These are phyloP conservation scores for Beauveria varroae DNA, from an alignment of 2,329 filamentous ascomycete genomes.

Conservation along the genomic window DNA sequence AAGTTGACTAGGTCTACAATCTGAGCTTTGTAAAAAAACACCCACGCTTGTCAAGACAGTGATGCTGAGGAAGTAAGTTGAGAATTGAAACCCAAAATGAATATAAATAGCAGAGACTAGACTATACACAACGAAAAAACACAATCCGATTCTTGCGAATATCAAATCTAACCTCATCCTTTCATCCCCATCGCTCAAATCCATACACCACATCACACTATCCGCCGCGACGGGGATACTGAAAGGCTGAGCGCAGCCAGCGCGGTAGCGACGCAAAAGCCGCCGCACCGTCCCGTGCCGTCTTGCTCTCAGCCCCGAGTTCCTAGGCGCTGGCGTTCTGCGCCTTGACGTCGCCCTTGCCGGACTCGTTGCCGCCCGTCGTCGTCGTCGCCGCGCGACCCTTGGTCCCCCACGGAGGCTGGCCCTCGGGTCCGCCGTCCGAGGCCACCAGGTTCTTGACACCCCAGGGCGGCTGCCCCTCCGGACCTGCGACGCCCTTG, in stretches of 20 bases:
- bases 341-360: neutral
- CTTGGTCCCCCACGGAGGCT: too few species aligned
- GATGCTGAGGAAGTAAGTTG: too few species aligned
- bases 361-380: neutral
- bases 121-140: neutral
- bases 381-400: too few species aligned
- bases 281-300: neutral
- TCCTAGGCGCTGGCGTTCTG: neutral
- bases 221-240: neutral
- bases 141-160: constrained; percentile 2
- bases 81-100: neutral
- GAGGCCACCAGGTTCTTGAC: too few species aligned
- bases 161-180: neutral
- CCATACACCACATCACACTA: neutral
- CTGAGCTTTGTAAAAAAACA: too few species aligned
- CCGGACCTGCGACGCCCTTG: neutral
- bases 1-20: too few species aligned
- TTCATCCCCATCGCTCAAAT: neutral
- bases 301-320: constrained; percentile 1
- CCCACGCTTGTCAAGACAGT: too few species aligned
- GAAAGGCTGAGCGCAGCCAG: constrained; percentile 8
- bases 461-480: too few species aligned
- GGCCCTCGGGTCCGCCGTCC: too few species aligned
- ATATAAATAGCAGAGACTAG: neutral
- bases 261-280: constrained; percentile 1